These are phyloP conservation scores for Wickerhamomyces canadensis DNA, from an alignment of 805 yeast genomes.

Conservation along the genomic window DNA sequence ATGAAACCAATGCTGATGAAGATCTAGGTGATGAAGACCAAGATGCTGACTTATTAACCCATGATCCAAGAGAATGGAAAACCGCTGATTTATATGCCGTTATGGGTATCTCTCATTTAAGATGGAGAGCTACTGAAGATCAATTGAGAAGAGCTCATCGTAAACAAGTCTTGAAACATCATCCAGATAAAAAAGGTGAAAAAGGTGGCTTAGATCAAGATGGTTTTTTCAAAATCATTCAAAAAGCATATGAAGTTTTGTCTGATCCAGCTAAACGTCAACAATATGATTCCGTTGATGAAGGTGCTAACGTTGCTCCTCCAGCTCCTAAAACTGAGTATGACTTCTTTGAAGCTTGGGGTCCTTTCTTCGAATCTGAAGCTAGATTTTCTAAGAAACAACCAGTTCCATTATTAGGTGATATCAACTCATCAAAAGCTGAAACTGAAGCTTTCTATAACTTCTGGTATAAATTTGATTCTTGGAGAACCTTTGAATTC, in stretches of 20 bases:
- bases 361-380: conserved; percentile 85
- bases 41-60: conserved; percentile 62
- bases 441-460: conserved; percentile 85
- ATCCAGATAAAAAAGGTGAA: conserved; percentile 97
- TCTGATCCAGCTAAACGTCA: conserved; percentile 81
- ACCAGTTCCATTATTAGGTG: conserved; percentile 85
- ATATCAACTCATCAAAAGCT: conserved; percentile 56
- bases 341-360: conserved; percentile 91
- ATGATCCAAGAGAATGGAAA: conserved; percentile 99
- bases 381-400: conserved; percentile 87
- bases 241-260: conserved; percentile 90
- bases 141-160: conserved; percentile 97
- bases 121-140: conserved; percentile 87
- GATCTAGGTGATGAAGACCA: conserved; percentile 74
- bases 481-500: conserved; percentile 98
- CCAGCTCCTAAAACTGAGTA: conserved; percentile 61
- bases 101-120: conserved; percentile 84
- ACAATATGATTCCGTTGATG: conserved; percentile 95
- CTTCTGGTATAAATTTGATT: conserved; percentile 91
- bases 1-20: conserved; percentile 45
- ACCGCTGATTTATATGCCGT: conserved; percentile 94
- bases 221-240: conserved; percentile 96
- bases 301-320: conserved; percentile 76
- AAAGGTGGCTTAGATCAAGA: conserved; percentile 82
- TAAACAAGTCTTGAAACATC: conserved; percentile 92